Conservation (phyloP, 2,329 filamentous ascomycete genomes). For the Botrytis squamosa region DNA sequence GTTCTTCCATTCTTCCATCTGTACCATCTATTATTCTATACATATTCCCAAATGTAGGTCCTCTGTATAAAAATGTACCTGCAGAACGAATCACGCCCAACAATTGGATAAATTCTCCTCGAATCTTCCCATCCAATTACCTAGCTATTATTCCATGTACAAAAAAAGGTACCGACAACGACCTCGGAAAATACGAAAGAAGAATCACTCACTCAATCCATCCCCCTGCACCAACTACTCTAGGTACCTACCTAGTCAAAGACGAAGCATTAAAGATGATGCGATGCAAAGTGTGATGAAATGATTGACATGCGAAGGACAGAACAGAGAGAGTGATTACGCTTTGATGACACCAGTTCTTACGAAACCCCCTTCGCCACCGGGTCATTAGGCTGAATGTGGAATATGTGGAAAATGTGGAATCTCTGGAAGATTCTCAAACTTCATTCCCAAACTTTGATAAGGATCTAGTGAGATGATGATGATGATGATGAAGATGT, state of each 20-base stretch:
- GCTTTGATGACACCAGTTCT: slow-evolving; percentile 10
- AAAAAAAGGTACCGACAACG: background rate
- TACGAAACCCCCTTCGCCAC: slow-evolving; percentile 8
- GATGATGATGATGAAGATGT: no score
- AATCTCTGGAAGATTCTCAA: background rate
- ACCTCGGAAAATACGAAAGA: background rate
- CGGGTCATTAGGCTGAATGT: background rate
- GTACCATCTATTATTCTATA: background rate
- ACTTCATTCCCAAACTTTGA: background rate
- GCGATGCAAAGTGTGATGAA: background rate
- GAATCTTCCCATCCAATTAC: background rate
- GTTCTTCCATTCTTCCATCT: no score
- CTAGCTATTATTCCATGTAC: background rate
- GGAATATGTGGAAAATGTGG: background rate
- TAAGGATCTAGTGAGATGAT: no score
- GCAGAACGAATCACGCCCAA: background rate
- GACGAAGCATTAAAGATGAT: background rate
- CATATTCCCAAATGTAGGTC: background rate
- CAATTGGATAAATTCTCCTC: background rate
- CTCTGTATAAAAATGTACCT: background rate
- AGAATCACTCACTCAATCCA: no score
- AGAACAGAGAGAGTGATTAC: background rate
- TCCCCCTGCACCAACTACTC: background rate
- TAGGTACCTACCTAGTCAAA: background rate
- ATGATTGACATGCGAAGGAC: background rate